A percentile compares a stretch with the other conserved stretches of the same genome.
These are phyloP conservation scores for Fusarium musae DNA, from an alignment of 2,329 filamentous ascomycete genomes.

Conservation along the genomic window DNA sequence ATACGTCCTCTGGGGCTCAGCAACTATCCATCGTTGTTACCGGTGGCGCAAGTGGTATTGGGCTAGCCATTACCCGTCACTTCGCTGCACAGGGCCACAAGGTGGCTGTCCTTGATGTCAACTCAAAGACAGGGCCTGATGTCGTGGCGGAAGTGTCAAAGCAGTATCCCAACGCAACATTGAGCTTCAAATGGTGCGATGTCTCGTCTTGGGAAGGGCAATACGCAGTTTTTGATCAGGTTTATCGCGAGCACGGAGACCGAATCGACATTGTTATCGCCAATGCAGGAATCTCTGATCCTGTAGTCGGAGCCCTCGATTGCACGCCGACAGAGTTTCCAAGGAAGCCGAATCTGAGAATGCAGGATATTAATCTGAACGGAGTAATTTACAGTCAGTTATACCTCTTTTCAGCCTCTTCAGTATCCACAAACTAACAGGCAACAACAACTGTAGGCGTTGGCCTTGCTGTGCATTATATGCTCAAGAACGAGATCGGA, in stretches of 20 bases:
- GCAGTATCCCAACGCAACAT: rapidly evolving
- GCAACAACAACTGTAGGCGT: neutral
- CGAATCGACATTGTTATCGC: neutral
- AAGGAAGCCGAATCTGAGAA: neutral
- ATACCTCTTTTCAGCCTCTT: too few relatives aligned
- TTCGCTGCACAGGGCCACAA: neutral
- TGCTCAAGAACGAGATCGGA: neutral
- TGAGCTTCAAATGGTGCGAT: constrained; percentile 2
- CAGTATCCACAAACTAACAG: too few relatives aligned
- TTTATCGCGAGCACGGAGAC: neutral
- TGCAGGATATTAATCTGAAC: neutral
- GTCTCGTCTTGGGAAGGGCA: constrained; percentile 1
- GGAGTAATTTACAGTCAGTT: neutral
- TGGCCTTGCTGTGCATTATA: neutral
- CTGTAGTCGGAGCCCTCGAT: neutral
- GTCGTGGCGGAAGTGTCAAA: neutral
- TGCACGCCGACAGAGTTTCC: neutral
- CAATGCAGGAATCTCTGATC: neutral
- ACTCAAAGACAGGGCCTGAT: neutral
- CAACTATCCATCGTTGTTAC: neutral
- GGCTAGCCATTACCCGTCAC: neutral
- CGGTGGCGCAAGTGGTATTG: neutral
- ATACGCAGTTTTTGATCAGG: neutral
- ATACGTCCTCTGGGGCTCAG: rapidly evolving
- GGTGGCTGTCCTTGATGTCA: neutral